Base-by-base conservation (phyloP, 805 yeast genomes). In the Pichia paraexigua region DNA sequence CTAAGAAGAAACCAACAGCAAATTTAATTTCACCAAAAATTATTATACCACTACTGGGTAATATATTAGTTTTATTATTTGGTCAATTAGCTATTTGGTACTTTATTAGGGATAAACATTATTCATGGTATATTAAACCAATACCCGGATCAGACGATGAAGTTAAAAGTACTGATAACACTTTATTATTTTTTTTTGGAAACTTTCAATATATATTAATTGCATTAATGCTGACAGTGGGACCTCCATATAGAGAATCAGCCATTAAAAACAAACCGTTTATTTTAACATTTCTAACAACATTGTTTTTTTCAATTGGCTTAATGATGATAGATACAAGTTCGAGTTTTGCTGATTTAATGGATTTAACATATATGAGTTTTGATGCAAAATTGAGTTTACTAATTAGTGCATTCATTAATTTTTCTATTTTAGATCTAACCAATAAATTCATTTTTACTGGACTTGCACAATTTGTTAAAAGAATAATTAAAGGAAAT, bases 221-320 rank as follows among this genome's bases (percentile, higher is more conserved):
- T 50, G 97, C 97, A 0, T 69, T 88, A 30, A 79, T 90, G n/a
- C 71, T 94, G 53, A 86, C 96, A 20, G 87, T 80, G 13, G 99
- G 99, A 0, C 91, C 94, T 10, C 99, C 99, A 21, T 94, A 89
- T 66, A 76, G 99, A 51, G 85, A 87, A 62, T 83, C 91, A 1
- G 78, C 84, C 58, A 66, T 70, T 27, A 74, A 80, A 55, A 94
- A 85, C 60, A 47, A 57, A 12, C 95, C 95, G 8, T 92, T 90
- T 63, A 71, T 94, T 48, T 41, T 72, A 1, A 88, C 90, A 48
- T 72, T 87, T 42, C 56, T 71, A 0, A 53, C 71, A 1, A 78
- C 95, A 0, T 50, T 76, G 0, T 46, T 72, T 6, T 53, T 82
- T 11, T 82, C 92, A 17, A 54, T 74, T 0, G 48, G 65, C 3